Base-by-base conservation (phyloP, 129 eudicot species). In the Flaveria brownii region DNA sequence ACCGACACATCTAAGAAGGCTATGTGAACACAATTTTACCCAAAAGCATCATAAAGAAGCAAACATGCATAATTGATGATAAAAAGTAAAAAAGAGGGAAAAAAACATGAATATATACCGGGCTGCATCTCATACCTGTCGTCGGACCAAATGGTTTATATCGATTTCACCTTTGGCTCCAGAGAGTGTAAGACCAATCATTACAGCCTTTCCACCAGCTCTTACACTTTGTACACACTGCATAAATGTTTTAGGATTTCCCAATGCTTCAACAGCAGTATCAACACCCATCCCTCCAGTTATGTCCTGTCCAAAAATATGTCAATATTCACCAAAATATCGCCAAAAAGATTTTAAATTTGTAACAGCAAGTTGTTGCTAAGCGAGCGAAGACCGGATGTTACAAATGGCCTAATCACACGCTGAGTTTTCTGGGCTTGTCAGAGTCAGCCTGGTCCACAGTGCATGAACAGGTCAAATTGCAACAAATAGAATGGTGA, bases 191-290 rank as follows among this genome's bases (percentile, higher is more conserved):
- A 95, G 97, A 39, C 99, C 99, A 56, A 95, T 95, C 99, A 95
- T 95, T 63, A 95, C 99, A 59, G 99, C 99, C 82, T 95, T 95
- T 39, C 99, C 99, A 63, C 99, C 99, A 82, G 77, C 94, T 17
- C 97, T 82, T 33, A 95, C 97, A 65, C 97, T 91, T 77, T 86
- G 94, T 18, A 85, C 87, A 72, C 99, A 95, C 79, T 95, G 99
- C 41, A 62, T 70, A 76, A 95, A 95, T 23, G 99, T 95, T 79
- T 87, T 86, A 14, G 97, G 84, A 76, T 87, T 95, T 64, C 99
- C 99, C 16, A 95, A 82, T 16, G 99, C 99, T 86, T 95, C 99
- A 60, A 95, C 85, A 47, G 92, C 91, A 15, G 91, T 75, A 73
- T 95, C 99, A 22, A 89, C 99, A 23, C 99, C 99, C 85, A 77